Evolutionary conservation across 441 rosid genomes (phyloP), one percentile per base, ranked within the genome.

Genomic region (Brassica hybrid): DNA sequence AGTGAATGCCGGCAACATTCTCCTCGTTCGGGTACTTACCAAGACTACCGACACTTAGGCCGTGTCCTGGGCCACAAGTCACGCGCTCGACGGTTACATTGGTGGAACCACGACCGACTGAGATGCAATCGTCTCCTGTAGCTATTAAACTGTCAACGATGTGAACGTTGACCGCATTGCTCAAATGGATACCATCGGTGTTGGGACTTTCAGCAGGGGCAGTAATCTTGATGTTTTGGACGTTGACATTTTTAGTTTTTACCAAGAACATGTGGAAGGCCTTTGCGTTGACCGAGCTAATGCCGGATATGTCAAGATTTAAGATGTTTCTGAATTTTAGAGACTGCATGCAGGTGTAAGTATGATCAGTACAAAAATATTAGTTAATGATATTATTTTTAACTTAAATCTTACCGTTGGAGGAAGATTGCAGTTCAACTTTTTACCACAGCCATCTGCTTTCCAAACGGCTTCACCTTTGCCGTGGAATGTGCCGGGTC

Each of bases 61-160:
- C 94, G 60, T 93, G 96, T 32, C 94, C 96, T 0, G 94, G 94
- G 61, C 96, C 98, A 7, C 98, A 93, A 1, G 6, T 21, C 19
- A 93, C 85, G 9, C 83, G 82, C 50, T 76, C 71, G 17, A 83
- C 79, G 21, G 80, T 63, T 17, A 81, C 41, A 8, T 81, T 67
- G 63, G 68, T 76, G 13, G 77, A 67, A 7, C 86, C 86, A 58
- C 85, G 86, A 14, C 84, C 83, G 7, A 87, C 70, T 2, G 92
- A 88, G n/a, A 88, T 45, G 43, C 94, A 90, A 14, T 90, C 90
- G 21, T 90, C 91, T 19, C 89, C 92, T 1, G 91, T 87, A 17
- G 58, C 84, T n/a, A 85, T 74, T 10, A 10, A 18, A n/a, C 81
- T 81, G 61, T 77, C 74, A 2, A 27, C 3, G 76, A 83, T 77